Percentiles rank a stretch among this genome's conserved stretches.
Conservation (phyloP, 768 basidiomycete genomes). For the Macrolepiota fuliginosa region DNA sequence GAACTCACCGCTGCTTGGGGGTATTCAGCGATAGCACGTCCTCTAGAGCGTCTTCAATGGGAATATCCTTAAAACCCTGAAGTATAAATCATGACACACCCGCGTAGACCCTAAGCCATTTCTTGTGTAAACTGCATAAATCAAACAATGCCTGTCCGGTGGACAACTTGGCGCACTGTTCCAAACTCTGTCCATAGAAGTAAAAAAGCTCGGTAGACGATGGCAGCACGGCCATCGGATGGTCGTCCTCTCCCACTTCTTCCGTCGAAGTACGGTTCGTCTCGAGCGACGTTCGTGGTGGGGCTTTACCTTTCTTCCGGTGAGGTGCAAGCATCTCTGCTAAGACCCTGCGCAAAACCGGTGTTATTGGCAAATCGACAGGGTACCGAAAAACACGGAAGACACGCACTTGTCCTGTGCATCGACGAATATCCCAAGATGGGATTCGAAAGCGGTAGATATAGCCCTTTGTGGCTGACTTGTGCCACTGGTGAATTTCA, state of each 20-base stretch:
- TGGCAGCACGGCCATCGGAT: constrained; percentile 71
- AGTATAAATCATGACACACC: constrained; percentile 31
- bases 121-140: constrained; percentile 78
- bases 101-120: constrained; percentile 94
- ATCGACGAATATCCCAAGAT: constrained; percentile 91
- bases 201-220: constrained; percentile 97
- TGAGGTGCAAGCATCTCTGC: constrained; percentile 89
- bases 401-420: constrained; percentile 85
- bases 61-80: background rate
- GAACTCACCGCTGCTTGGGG: constrained; percentile 59
- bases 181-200: constrained; percentile 93
- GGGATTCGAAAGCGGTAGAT: constrained; percentile 87
- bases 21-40: constrained; percentile 73
- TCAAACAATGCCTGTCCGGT: constrained; percentile 84
- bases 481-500: constrained; percentile 48
- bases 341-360: constrained; percentile 57
- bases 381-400: background rate
- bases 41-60: constrained; percentile 42
- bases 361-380: background rate
- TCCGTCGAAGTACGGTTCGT: constrained; percentile 37
- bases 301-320: constrained; percentile 45
- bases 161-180: constrained; percentile 90
- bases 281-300: constrained; percentile 69
- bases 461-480: constrained; percentile 65
- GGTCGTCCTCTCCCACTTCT: constrained; percentile 39